A percentile compares a stretch with the other conserved stretches of the same genome.
Evolutionary conservation across 345 rosid species (phyloP).

Genomic region (Melaleuca alternifolia): DNA sequence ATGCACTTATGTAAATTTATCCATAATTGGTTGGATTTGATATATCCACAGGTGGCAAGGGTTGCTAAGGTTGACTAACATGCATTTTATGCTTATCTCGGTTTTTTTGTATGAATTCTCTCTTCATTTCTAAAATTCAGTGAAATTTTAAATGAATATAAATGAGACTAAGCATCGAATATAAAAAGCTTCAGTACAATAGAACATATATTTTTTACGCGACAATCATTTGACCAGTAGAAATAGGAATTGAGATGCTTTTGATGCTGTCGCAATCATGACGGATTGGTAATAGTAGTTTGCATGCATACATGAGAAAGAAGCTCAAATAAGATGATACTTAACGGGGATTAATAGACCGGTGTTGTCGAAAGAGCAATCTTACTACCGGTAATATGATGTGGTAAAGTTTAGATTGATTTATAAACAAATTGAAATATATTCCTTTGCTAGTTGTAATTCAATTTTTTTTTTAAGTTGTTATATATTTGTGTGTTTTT

Average conservation of each 20-base stretch:
- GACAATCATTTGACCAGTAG: fast-evolving
- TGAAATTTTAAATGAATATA: neutral
- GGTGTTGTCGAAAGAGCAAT: fast-evolving
- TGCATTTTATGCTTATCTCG: neutral
- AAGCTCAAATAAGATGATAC: no score
- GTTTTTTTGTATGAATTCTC: neutral
- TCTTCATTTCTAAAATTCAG: fast-evolving
- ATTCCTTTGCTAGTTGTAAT: neutral
- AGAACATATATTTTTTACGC: neutral
- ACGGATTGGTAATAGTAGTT: neutral
- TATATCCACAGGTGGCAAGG: neutral
- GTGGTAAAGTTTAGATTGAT: fast-evolving
- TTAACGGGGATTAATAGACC: fast-evolving
- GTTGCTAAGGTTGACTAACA: neutral
- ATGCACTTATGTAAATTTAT: neutral
- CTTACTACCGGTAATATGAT: neutral
- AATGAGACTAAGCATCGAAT: fast-evolving
- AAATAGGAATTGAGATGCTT: neutral
- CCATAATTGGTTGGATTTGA: neutral
- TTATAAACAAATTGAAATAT: neutral
- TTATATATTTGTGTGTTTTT: no score
- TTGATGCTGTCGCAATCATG: fast-evolving
- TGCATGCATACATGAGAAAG: no score
- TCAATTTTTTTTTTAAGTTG: no score
- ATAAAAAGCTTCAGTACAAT: neutral